Conservation (phyloP, 108 stramenopile genomes). For the Pseudonitzschia pungens region DNA sequence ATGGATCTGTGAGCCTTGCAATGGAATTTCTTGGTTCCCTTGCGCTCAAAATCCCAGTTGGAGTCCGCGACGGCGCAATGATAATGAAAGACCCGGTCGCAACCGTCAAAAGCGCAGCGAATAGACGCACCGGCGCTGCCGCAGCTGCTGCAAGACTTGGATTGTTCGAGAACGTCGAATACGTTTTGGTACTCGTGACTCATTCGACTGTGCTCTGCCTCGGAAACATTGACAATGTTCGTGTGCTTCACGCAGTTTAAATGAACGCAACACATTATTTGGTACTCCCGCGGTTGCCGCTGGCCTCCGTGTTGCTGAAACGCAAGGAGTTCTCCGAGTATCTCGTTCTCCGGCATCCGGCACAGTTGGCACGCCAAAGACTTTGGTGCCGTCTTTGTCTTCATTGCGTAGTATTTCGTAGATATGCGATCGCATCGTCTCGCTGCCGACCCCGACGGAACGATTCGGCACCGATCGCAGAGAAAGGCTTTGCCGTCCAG, state of each 20-base stretch:
- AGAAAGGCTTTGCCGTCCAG: slow-evolving; percentile 53
- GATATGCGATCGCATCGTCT: slow-evolving; percentile 39
- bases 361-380: slow-evolving; percentile 35
- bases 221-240: slow-evolving; percentile 34
- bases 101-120: slow-evolving; percentile 25
- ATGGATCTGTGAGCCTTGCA: slow-evolving; percentile 34
- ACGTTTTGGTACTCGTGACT: slow-evolving; percentile 43
- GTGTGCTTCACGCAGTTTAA: slow-evolving; percentile 44
- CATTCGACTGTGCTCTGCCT: slow-evolving; percentile 27
- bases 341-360: not conserved
- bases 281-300: not conserved
- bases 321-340: slow-evolving; percentile 41
- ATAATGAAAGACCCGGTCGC: slow-evolving; percentile 33
- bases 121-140: slow-evolving; percentile 37
- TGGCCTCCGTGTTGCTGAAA: slow-evolving; percentile 24
- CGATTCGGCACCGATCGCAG: slow-evolving; percentile 40
- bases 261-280: slow-evolving; percentile 30
- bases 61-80: slow-evolving; percentile 24
- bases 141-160: slow-evolving; percentile 29
- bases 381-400: slow-evolving; percentile 17
- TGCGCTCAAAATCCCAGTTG: slow-evolving; percentile 41
- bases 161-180: slow-evolving; percentile 33
- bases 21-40: slow-evolving; percentile 30
- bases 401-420: slow-evolving; percentile 27
- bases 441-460: not conserved